These are phyloP conservation scores for Cytospora schulzeri DNA, from an alignment of 2,329 filamentous ascomycete species.

Conservation along the genomic window DNA sequence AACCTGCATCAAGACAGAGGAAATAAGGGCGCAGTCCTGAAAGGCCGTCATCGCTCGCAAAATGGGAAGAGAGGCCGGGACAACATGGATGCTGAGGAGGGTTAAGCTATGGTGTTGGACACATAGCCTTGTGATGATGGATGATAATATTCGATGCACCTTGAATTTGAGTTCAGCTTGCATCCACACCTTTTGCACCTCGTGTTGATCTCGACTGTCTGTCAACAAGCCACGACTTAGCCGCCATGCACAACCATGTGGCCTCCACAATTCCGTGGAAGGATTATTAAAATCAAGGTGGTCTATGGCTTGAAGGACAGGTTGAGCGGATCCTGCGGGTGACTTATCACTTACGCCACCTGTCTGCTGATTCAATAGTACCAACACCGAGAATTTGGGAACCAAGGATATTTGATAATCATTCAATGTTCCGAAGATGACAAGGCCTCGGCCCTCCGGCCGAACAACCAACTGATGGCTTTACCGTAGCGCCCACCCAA, in stretches of 20 bases:
- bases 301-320: neutral
- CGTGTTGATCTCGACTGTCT: neutral
- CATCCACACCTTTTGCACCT: neutral
- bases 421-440: neutral
- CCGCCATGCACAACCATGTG: neutral
- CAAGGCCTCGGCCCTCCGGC: neutral
- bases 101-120: slow-evolving; percentile 42
- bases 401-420: neutral
- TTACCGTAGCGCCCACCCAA: slow-evolving; percentile 4
- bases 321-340: neutral
- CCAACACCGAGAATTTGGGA: neutral
- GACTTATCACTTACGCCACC: neutral
- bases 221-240: neutral
- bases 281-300: neutral
- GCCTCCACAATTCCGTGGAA: neutral
- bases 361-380: neutral
- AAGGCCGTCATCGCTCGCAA: slow-evolving; percentile 45
- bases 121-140: neutral
- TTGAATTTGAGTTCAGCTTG: neutral
- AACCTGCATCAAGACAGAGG: slow-evolving; percentile 63
- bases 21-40: slow-evolving; percentile 52
- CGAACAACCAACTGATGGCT: neutral
- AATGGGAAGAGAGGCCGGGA: slow-evolving; percentile 53
- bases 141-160: neutral
- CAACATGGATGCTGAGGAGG: slow-evolving; percentile 77